These are phyloP conservation scores for Pneumocystis sp. DNA, from an alignment of 1,139 yeast genomes.

Conservation along the genomic window DNA sequence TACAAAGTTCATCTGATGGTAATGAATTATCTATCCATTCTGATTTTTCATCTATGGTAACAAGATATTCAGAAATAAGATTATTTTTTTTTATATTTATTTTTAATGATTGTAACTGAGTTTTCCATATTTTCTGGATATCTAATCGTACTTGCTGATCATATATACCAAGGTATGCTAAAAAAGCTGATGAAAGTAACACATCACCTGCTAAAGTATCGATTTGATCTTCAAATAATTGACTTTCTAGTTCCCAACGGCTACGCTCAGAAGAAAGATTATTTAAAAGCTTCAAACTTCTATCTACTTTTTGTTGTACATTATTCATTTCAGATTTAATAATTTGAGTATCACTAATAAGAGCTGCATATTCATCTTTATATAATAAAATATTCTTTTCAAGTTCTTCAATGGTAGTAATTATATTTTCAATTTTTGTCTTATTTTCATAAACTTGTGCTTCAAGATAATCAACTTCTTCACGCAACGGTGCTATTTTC, in stretches of 20 bases:
- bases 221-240: conserved; percentile 35
- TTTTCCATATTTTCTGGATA: conserved; percentile 32
- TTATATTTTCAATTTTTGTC: conserved; percentile 48
- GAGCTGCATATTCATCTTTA: conserved; percentile 51
- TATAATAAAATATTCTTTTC: conserved; percentile 53
- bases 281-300: conserved; percentile 51
- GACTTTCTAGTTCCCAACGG: conserved; percentile 58
- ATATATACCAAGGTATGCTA: conserved; percentile 46
- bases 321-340: conserved; percentile 54
- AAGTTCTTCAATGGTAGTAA: conserved; percentile 66
- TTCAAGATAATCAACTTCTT: conserved; percentile 51
- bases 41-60: conserved; percentile 30
- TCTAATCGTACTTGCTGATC: conserved; percentile 39
- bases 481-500: conserved; percentile 57
- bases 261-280: conserved; percentile 51
- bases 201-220: conserved; percentile 48
- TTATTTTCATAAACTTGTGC: conserved; percentile 47
- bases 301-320: conserved; percentile 45
- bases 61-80: conserved; percentile 27
- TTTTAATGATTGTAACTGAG: conserved; percentile 26
- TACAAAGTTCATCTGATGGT: conserved; percentile 41
- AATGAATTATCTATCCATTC: conserved; percentile 43
- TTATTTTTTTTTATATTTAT: conserved; percentile 32
- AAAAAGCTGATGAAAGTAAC: conserved; percentile 45
- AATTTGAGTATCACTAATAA: conserved; percentile 64